phyloP scores from a whole-genome alignment of 2,329 filamentous ascomycete genomes.

The Falciphora oryzae region DNA sequence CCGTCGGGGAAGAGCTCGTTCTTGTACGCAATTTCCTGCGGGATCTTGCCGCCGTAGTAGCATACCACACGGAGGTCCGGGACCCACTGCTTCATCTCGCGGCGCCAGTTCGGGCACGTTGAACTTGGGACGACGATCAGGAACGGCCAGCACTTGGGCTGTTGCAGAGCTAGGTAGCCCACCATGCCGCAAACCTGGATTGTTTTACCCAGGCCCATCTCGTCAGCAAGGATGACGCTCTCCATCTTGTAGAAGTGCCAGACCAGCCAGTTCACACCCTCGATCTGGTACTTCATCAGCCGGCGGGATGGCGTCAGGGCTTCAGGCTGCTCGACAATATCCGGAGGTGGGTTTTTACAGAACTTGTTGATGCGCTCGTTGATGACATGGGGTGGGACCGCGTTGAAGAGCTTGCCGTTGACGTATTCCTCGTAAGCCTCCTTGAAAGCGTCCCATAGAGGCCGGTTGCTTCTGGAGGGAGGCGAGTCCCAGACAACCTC shows the following conservation, averaged over 20 bases:
- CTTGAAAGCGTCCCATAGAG: slow-evolving; percentile 73
- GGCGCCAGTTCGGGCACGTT: slow-evolving; percentile 95
- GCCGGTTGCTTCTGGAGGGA: slow-evolving; percentile 56
- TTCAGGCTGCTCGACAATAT: slow-evolving; percentile 66
- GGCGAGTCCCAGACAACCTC: slow-evolving; percentile 87
- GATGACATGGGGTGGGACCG: slow-evolving; percentile 52
- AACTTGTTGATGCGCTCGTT: slow-evolving; percentile 63
- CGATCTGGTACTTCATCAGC: slow-evolving; percentile 88
- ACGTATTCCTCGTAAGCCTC: slow-evolving; percentile 84
- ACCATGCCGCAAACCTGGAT: slow-evolving; percentile 86
- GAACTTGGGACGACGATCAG: slow-evolving; percentile 90
- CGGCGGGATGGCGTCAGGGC: slow-evolving; percentile 65
- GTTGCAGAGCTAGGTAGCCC: slow-evolving; percentile 62
- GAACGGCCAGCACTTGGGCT: slow-evolving; percentile 80
- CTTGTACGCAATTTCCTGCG: slow-evolving; percentile 70
- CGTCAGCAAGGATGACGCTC: slow-evolving; percentile 89
- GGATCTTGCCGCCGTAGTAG: slow-evolving; percentile 73
- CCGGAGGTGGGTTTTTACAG: slow-evolving; percentile 59
- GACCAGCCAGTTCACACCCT: slow-evolving; percentile 92
- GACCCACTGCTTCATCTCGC: slow-evolving; percentile 92
- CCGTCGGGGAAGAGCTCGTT: slow-evolving; percentile 78
- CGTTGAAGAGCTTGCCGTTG: slow-evolving; percentile 64
- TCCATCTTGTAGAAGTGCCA: slow-evolving; percentile 78
- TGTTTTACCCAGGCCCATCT: slow-evolving; percentile 98
- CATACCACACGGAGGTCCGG: slow-evolving; percentile 83